Evolutionary conservation across 129 eudicot species (phyloP).

Genomic region (Chrysanthemum makinoi): DNA sequence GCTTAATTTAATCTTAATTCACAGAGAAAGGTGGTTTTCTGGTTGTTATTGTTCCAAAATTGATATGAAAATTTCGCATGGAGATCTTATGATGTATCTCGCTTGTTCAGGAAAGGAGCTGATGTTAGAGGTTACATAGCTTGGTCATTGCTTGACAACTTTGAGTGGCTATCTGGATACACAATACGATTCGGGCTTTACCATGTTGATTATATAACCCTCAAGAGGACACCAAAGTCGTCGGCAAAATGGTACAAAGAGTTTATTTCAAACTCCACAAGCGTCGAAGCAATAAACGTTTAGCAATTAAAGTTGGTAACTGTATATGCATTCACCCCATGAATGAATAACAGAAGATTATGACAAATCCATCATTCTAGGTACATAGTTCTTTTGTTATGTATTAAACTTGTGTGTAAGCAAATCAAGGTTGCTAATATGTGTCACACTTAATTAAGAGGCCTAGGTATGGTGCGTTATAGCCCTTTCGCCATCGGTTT

Average conservation of each 20-base stretch:
- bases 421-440: too few relatives aligned
- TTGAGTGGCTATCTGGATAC: conserved; percentile 65
- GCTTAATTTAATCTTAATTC: too few relatives aligned
- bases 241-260: conserved; percentile 62
- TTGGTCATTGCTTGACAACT: conserved; percentile 73
- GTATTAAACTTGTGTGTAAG: too few relatives aligned
- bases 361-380: too few relatives aligned
- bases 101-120: conserved; percentile 60
- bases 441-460: too few relatives aligned
- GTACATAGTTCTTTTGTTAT: too few relatives aligned
- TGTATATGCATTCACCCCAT: too few relatives aligned
- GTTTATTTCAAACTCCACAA: conserved; percentile 37
- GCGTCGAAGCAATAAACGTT: not conserved
- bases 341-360: too few relatives aligned
- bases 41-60: not conserved
- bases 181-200: conserved; percentile 58
- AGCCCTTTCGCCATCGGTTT: too few relatives aligned
- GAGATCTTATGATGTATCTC: not conserved
- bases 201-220: conserved; percentile 52
- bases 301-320: not conserved
- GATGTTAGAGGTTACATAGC: conserved; percentile 60
- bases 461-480: too few relatives aligned
- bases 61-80: not conserved
- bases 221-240: conserved; percentile 47
- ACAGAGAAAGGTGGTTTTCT: not conserved